Percentiles rank a stretch among this genome's conserved stretches.
Conservation (phyloP, 2,329 filamentous ascomycete genomes). For the Aspergillus fructus region DNA sequence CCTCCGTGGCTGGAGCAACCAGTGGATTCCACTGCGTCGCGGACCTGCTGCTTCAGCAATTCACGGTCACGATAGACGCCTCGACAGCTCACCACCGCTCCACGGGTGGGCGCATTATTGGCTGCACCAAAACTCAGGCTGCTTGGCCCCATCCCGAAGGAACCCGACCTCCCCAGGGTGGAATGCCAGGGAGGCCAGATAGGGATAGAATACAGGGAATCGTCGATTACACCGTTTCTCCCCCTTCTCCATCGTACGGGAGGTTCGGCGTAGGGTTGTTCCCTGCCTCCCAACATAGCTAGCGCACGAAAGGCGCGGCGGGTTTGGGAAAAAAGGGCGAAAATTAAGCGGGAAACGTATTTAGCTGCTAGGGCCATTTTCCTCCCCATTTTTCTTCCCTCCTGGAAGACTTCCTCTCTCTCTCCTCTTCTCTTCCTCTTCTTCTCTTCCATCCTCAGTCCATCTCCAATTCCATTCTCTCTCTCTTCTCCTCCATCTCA, state of each 20-base stretch:
- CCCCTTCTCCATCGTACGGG: conserved; percentile 3
- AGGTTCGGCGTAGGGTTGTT: conserved; percentile 9
- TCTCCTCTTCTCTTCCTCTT: conserved; percentile 24
- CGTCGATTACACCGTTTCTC: conserved; percentile 6
- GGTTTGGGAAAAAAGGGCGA: conserved; percentile 33
- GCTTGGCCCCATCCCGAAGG: conserved; percentile 23
- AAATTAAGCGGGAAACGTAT: conserved; percentile 40
- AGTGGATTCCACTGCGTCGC: conserved; percentile 15
- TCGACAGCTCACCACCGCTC: conserved; percentile 15
- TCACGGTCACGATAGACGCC: conserved; percentile 2
- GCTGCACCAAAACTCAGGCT: conserved; percentile 15
- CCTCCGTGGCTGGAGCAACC: conserved; percentile 13
- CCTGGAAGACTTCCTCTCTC: conserved; percentile 31
- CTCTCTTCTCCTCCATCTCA: conserved; percentile 21
- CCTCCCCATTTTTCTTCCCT: conserved; percentile 34
- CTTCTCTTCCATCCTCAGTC: conserved; percentile 22
- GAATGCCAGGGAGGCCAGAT: conserved; percentile 12
- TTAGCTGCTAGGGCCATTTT: conserved; percentile 32
- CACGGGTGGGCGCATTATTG: conserved; percentile 16
- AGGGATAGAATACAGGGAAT: conserved; percentile 4
- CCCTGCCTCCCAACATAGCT: conserved; percentile 10
- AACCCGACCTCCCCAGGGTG: conserved; percentile 21
- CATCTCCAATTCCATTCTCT: conserved; percentile 17
- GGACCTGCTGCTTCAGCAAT: not conserved
- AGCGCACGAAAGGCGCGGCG: conserved; percentile 33